A percentile compares a stretch with the other conserved stretches of the same genome.
phyloP scores from a whole-genome alignment of 2,329 filamentous ascomycete genomes.

The Fusarium subglutinans region DNA sequence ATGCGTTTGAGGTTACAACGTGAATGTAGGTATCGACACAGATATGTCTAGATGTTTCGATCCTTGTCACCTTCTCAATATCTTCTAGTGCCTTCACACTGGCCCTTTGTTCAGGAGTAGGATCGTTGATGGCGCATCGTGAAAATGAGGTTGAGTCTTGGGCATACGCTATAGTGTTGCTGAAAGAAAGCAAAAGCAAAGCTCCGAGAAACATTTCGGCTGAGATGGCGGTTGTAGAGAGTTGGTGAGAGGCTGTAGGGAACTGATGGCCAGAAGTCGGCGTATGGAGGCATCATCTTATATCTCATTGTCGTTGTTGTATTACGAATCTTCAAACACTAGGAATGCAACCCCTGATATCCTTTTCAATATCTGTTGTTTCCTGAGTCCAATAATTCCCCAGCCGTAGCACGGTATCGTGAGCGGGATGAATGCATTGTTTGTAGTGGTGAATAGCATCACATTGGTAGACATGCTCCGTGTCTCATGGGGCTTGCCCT shows the following conservation, averaged over 20 bases:
- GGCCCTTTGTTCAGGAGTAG: not conserved
- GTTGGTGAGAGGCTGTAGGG: not conserved
- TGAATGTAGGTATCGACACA: not conserved
- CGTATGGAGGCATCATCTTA: not conserved
- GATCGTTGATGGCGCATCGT: not conserved
- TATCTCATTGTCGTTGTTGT: not conserved
- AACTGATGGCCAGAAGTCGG: accelerated
- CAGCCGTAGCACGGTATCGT: not conserved
- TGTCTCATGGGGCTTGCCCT: not conserved
- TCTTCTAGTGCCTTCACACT: not conserved
- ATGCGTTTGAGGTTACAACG: not conserved
- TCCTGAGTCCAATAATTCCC: not conserved
- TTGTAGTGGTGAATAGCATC: not conserved
- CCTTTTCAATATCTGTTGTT: not conserved
- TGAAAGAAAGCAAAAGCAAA: not conserved
- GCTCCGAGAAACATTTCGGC: not conserved
- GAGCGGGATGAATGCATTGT: not conserved
- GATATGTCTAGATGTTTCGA: not conserved
- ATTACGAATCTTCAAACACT: not conserved
- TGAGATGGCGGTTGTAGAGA: too few relatives aligned
- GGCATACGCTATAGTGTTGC: not conserved
- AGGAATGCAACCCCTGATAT: not conserved
- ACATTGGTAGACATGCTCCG: not conserved
- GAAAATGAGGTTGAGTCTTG: not conserved
- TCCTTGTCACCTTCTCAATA: not conserved